Conservation (phyloP, 163 green algal genomes). For the Chloromonas sp. region DNA sequence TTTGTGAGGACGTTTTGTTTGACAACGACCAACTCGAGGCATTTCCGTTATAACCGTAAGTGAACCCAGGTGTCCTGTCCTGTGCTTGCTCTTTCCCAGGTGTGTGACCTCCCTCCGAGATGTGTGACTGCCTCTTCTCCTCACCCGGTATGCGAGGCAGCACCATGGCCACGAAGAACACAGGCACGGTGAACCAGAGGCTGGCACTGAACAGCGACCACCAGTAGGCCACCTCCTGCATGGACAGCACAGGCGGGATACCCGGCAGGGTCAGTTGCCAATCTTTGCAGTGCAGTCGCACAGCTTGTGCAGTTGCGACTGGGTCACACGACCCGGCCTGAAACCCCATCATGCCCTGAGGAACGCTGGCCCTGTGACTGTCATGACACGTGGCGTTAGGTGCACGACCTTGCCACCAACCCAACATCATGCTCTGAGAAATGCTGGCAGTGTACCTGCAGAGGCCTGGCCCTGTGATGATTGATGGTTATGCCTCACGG, state of each 20-base stretch:
- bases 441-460: background rate
- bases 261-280: background rate
- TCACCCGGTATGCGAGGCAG: slow-evolving; percentile 68
- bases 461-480: background rate
- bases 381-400: background rate
- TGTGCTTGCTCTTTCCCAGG: too few relatives aligned
- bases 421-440: background rate
- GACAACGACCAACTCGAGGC: too few relatives aligned
- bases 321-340: background rate
- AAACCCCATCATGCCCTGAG: too few relatives aligned
- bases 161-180: slow-evolving; percentile 85
- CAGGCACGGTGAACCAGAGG: slow-evolving; percentile 76
- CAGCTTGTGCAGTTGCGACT: background rate
- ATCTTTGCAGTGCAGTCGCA: background rate
- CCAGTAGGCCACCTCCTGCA: slow-evolving; percentile 64
- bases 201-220: slow-evolving; percentile 46
- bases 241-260: background rate
- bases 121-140: background rate
- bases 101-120: too few relatives aligned
- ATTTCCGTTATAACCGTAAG: too few relatives aligned
- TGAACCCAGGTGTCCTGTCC: too few relatives aligned
- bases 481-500: too few relatives aligned
- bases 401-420: background rate
- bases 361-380: background rate
- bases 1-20: too few relatives aligned